Evolutionary conservation across 2,329 filamentous ascomycete genomes (phyloP).

Genomic region (Kalaharituber pfeilii): DNA sequence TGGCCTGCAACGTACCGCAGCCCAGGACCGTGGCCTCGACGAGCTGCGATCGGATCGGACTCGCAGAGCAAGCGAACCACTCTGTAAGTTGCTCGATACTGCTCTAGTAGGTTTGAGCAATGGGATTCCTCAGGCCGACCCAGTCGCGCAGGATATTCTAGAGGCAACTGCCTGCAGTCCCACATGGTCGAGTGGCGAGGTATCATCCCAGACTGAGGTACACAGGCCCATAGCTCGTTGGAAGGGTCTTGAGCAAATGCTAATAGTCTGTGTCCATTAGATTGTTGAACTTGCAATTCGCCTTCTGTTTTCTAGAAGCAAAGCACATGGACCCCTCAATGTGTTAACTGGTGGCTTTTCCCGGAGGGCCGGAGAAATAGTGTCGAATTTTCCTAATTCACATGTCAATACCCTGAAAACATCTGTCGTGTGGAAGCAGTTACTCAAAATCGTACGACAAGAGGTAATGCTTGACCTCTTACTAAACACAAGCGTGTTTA

Average conservation of each 20-base stretch:
- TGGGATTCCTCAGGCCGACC: constrained; percentile 22
- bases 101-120: constrained; percentile 43
- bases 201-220: neutral
- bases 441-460: too few species aligned
- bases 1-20: constrained; percentile 3
- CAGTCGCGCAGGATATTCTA: constrained; percentile 9
- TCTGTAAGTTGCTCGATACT: constrained; percentile 42
- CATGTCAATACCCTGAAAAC: constrained; percentile 53
- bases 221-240: neutral
- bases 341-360: constrained; percentile 6
- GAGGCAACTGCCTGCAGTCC: constrained; percentile 14
- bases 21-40: constrained; percentile 6
- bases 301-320: neutral
- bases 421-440: constrained; percentile 51
- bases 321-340: neutral
- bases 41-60: constrained; percentile 10
- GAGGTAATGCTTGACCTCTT: constrained; percentile 31
- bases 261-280: neutral
- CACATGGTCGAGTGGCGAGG: neutral
- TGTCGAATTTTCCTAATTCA: constrained; percentile 43
- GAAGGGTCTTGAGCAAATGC: neutral
- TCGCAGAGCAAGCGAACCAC: neutral
- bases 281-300: constrained; percentile 1
- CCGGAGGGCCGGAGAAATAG: constrained; percentile 12
- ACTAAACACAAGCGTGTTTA: constrained; percentile 60